Evolutionary conservation across 257 asterid species (phyloP), one percentile per base, ranked within the genome.

Genomic region (Ehretia macrophylla): DNA sequence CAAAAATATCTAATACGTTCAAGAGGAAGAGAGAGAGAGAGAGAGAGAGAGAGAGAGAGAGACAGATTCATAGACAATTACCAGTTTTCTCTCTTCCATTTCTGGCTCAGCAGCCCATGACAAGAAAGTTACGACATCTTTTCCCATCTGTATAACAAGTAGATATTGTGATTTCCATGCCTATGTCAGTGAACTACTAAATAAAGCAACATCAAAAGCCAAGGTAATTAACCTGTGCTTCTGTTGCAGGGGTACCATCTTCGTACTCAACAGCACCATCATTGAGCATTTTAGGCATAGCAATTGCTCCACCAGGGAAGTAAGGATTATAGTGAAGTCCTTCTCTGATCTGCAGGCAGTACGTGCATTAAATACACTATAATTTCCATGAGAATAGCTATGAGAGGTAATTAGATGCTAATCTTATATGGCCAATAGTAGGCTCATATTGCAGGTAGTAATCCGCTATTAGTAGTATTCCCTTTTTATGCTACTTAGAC

Each of bases 101-200:
- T 83, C 88, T 47, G 95, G 91, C 67, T 85, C 95, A 17, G 95
- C 91, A 51, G 95, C 88, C 91, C 95, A 83, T 3, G 91, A 70
- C 79, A 85, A 64, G 71, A 85, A 83, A 20, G 85, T 58, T 20
- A 85, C 95, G 17, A 85, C 77, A 68, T 83, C 91, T 73, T 81
- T 83, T 60, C 88, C 95, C 91, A 85, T 83, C 95, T 81, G 74
- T 52, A 55, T 38, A 46, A 55, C 14, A 49, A 62, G 51, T 27
- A 53, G 20, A 52, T 10, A 58, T 23, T 17, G 44, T 12, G 17
- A 66, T 55, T 35, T 49, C 17, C 39, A 45, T n/a, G 39, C 40
- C 14, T 63, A 40, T 19, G 42, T 17, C 4, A 56, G 53, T 55
- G 35, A n/a, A 40, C 58, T 49, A 4, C 32, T 23, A 44, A 39